Base-by-base conservation (phyloP, 345 rosid genomes). In the Dipteronia sinensis region DNA sequence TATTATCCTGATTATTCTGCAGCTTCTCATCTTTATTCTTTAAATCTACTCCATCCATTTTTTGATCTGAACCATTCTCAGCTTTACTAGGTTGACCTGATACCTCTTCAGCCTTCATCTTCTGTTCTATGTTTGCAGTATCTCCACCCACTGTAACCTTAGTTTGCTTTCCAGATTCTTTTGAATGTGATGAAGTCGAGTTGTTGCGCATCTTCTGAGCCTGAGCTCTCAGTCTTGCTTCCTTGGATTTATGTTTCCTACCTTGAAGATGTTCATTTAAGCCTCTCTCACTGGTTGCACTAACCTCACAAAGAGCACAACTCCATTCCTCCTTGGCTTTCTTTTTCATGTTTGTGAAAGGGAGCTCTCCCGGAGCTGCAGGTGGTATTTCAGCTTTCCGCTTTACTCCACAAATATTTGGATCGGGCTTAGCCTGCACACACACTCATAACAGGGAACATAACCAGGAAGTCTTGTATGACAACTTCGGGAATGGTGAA, bases 351-450 rank as follows among this genome's bases (percentile, higher is more conserved):
- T 67, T 75, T 44, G 22, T 69, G 40, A 61, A 17, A 58, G 71
- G 63, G 67, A 61, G 82, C 78, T 72, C 76, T 17, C 40, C 61
- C 11, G 75, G 31, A 31, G 61, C 76, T 40, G 29, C 77, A 49
- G 85, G 77, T 16, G 79, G 69, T 58, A 78, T 81, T 42, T 22
- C 67, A 22, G 81, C 85, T 77, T 88, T 88, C 78, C 89, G 78
- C 83, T 87, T 93, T 74, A 27, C 67, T 76, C 81, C 85, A 65
- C 70, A 42, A 70, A 79, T 47, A 74, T 67, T 74, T 65, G 88
- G 74, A 55, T 85, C 84, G 16, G 89, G 85, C 84, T 85, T 93
- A 3, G 76, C 84, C 95, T 90, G 88, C 86, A 85, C 11, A 79
- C 1, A 42, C 23, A 69, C 80, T 73, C 75, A 66, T 7, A 59